Percentiles rank a stretch among this genome's conserved stretches.
These are phyloP conservation scores for Ustilago sp. DNA, from an alignment of 1,284 basidiomycete genomes.

Conservation along the genomic window DNA sequence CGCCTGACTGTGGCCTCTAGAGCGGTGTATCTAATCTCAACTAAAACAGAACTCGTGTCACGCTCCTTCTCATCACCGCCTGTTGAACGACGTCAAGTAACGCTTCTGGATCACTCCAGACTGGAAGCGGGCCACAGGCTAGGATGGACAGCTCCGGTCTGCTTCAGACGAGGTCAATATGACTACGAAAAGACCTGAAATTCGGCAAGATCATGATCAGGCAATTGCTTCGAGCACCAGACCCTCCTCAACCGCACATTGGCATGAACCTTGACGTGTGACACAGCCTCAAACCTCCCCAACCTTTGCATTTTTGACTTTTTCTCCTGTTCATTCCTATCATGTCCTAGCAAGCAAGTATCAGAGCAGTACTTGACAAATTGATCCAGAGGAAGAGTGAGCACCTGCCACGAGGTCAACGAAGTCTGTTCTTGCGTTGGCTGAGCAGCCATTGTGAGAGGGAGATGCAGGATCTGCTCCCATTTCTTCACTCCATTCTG, in stretches of 20 bases:
- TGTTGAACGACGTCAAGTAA: too few species aligned
- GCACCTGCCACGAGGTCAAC: constrained; percentile 33
- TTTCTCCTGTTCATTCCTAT: neutral
- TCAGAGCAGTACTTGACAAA: constrained; percentile 15
- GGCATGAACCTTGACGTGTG: constrained; percentile 26
- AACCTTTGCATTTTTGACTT: neutral
- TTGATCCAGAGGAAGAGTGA: constrained; percentile 26
- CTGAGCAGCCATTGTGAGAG: constrained; percentile 14
- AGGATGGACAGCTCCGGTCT: neutral
- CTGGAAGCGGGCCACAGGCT: too few species aligned
- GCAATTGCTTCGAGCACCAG: constrained; percentile 29
- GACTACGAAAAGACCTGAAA: constrained; percentile 29
- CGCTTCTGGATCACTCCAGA: too few species aligned
- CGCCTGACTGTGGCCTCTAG: too few species aligned
- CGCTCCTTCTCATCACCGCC: neutral
- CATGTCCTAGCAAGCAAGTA: neutral
- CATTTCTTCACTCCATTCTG: neutral
- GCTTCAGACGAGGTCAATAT: neutral
- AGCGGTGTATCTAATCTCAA: too few species aligned
- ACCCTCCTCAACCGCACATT: constrained; percentile 33
- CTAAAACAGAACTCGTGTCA: too few species aligned
- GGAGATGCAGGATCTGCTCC: constrained; percentile 14
- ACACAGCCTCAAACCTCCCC: constrained; percentile 21
- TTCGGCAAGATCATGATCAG: constrained; percentile 39
- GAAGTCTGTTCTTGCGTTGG: constrained; percentile 17